phyloP scores from a whole-genome alignment of 73 alveolate species.

The Paraurostyla sp. region DNA sequence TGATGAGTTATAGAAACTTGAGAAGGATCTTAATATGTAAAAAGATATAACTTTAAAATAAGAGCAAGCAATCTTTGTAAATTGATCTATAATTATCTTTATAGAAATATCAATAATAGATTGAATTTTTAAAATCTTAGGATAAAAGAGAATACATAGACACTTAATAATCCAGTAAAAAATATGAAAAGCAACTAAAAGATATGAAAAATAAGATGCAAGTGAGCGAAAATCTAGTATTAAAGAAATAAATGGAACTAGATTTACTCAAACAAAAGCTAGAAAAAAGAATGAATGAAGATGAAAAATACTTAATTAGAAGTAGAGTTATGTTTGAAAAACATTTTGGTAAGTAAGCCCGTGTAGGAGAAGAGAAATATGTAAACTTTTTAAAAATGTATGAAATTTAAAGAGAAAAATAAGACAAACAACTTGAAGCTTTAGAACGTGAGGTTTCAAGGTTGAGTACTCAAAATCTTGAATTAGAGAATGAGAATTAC shows the following conservation, averaged over 20 bases:
- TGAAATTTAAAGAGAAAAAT: conserved; percentile 62
- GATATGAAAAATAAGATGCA: conserved; percentile 43
- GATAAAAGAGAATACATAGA: conserved; percentile 29
- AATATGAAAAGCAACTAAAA: conserved; percentile 37
- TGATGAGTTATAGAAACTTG: background rate
- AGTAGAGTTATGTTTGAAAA: conserved; percentile 54
- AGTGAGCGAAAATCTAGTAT: conserved; percentile 26
- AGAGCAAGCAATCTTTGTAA: conserved; percentile 33
- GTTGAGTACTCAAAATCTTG: background rate
- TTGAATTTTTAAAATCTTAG: background rate
- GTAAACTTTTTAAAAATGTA: conserved; percentile 51
- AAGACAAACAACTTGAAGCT: conserved; percentile 47
- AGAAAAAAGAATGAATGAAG: conserved; percentile 51
- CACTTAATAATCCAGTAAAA: background rate
- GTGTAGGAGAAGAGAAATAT: conserved; percentile 48
- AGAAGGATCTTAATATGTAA: background rate
- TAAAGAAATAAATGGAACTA: conserved; percentile 29
- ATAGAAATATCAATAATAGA: conserved; percentile 14
- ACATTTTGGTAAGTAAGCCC: conserved; percentile 56
- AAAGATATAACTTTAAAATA: conserved; percentile 21
- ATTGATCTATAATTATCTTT: background rate
- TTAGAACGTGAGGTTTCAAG: conserved; percentile 51
- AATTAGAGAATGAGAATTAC: conserved; percentile 49
- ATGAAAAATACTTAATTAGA: conserved; percentile 61
- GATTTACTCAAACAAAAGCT: conserved; percentile 31